Conservation (phyloP, 352 stramenopile species). For the Pythium myriotylum region DNA sequence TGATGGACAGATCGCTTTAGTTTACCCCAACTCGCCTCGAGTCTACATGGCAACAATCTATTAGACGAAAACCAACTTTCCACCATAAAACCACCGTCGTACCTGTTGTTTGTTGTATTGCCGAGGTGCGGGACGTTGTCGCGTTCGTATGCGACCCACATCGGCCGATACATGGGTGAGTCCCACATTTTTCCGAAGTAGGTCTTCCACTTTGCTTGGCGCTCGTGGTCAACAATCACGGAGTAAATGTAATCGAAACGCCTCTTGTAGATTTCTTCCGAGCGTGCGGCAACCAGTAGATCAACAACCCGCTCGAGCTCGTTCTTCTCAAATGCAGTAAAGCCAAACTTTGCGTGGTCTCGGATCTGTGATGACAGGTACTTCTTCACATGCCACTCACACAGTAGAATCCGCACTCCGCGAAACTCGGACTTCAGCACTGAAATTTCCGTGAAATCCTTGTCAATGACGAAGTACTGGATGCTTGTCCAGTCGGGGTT, state of each 20-base stretch:
- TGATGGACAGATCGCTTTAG: too few species aligned
- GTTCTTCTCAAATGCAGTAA: conserved; percentile 16
- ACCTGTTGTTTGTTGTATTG: conserved; percentile 28
- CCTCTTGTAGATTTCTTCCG: conserved; percentile 3
- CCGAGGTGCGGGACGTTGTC: conserved; percentile 10
- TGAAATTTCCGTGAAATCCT: conserved; percentile 7
- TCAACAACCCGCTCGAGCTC: conserved; percentile 6
- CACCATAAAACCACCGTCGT: conserved; percentile 7
- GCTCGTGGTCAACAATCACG: not conserved
- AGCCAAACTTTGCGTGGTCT: conserved; percentile 3
- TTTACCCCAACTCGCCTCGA: too few species aligned
- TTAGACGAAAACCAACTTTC: too few species aligned
- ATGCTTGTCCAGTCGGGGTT: conserved; percentile 6
- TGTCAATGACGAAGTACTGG: conserved; percentile 10
- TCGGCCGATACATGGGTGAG: conserved; percentile 4
- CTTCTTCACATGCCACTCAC: conserved; percentile 12
- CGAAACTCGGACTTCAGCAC: conserved; percentile 5
- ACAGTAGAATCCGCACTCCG: not conserved
- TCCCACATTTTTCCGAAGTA: conserved; percentile 19
- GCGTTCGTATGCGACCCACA: conserved; percentile 13
- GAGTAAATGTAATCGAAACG: conserved; percentile 1
- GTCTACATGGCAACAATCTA: too few species aligned
- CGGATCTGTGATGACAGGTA: conserved; percentile 8
- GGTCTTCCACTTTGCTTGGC: too few species aligned
- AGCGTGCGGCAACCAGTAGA: conserved; percentile 3